Percentiles rank a stretch among this genome's conserved stretches.
Conservation (phyloP, 306 rosid species). For the Lathyrus tuberosus region DNA sequence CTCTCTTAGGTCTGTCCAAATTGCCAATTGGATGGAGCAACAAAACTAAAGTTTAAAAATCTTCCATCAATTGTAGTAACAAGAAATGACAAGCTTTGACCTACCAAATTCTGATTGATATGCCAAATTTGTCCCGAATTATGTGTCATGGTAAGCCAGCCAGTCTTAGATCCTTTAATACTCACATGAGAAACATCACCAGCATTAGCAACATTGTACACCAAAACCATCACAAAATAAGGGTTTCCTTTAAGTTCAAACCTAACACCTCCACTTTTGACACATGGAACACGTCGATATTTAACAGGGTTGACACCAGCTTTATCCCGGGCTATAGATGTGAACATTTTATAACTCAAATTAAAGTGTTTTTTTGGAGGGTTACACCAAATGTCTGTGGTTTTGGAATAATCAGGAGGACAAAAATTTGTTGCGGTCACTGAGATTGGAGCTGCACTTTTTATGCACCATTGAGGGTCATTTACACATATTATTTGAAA, state of each 20-base stretch:
- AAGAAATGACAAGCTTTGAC: slow-evolving; percentile 59
- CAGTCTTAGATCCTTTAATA: slow-evolving; percentile 41
- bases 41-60: slow-evolving; percentile 38
- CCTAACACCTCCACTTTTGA: slow-evolving; percentile 51
- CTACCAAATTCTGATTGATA: slow-evolving; percentile 32
- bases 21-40: slow-evolving; percentile 55
- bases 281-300: slow-evolving; percentile 47
- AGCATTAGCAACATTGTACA: slow-evolving; percentile 62
- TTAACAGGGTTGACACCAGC: slow-evolving; percentile 65
- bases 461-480: slow-evolving; percentile 54
- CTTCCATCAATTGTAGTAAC: slow-evolving; percentile 53
- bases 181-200: slow-evolving; percentile 50
- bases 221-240: slow-evolving; percentile 41
- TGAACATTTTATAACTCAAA: slow-evolving; percentile 61
- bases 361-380: slow-evolving; percentile 76
- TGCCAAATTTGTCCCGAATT: slow-evolving; percentile 73
- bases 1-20: slow-evolving; percentile 54
- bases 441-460: slow-evolving; percentile 42
- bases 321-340: slow-evolving; percentile 39
- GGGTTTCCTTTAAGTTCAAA: slow-evolving; percentile 64
- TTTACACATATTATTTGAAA: slow-evolving; percentile 59
- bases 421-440: slow-evolving; percentile 72
- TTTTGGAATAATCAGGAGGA: slow-evolving; percentile 51
- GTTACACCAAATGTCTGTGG: slow-evolving; percentile 61
- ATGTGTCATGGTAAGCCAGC: slow-evolving; percentile 50